phyloP scores from a whole-genome alignment of 1,284 basidiomycete genomes.

The Irpex lacteus region DNA sequence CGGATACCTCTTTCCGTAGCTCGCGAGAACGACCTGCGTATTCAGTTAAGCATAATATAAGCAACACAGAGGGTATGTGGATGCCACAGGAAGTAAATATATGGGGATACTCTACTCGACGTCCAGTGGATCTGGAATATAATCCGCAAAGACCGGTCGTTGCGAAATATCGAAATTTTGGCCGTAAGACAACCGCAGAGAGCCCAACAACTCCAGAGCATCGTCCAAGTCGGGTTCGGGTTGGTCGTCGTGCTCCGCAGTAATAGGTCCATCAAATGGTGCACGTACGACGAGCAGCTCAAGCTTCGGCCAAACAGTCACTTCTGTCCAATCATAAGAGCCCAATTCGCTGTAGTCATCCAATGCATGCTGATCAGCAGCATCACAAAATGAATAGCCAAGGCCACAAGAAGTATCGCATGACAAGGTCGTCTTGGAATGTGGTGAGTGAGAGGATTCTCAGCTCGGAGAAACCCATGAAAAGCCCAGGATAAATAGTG shows the following conservation, averaged over 20 bases:
- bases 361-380: not conserved
- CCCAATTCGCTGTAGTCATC: not conserved
- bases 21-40: too few species aligned
- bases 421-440: slow-evolving; percentile 6
- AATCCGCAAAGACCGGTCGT: slow-evolving; percentile 1
- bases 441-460: slow-evolving; percentile 8
- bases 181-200: slow-evolving; percentile 3
- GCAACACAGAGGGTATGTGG: too few species aligned
- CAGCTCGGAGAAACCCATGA: slow-evolving; percentile 14
- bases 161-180: slow-evolving; percentile 10
- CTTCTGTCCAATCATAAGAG: not conserved
- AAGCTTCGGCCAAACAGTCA: slow-evolving; percentile 11
- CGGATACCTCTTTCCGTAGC: too few species aligned
- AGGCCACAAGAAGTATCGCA: slow-evolving; percentile 5
- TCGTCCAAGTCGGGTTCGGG: slow-evolving; percentile 5
- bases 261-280: slow-evolving; percentile 7
- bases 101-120: not conserved
- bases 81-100: too few species aligned
- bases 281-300: slow-evolving; percentile 14
- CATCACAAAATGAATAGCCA: slow-evolving; percentile 4
- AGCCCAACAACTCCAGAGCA: slow-evolving; percentile 7
- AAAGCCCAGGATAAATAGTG: slow-evolving; percentile 5
- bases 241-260: not conserved
- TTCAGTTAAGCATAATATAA: too few species aligned
- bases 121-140: not conserved